Evolutionary conservation across 2,329 filamentous ascomycete species (phyloP).

Genomic region (Claviceps lovelessii): DNA sequence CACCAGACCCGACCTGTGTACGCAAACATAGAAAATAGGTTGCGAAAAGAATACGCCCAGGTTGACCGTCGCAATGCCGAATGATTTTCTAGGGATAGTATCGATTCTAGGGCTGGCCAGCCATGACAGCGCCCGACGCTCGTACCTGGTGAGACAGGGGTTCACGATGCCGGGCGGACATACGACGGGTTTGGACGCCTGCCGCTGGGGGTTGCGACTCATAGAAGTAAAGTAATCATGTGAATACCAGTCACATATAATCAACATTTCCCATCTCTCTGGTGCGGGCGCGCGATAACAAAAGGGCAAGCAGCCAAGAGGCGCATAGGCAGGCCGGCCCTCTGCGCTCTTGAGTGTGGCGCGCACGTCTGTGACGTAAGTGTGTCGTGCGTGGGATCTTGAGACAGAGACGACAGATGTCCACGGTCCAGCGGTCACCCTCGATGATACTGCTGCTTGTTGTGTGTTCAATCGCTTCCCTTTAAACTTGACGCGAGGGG

Average conservation of each 20-base stretch:
- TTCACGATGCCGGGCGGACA: background rate
- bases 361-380: conserved; percentile 2
- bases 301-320: background rate
- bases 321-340: background rate
- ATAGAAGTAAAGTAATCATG: no score
- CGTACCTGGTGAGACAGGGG: background rate
- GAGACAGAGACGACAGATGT: background rate
- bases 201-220: background rate
- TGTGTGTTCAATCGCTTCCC: background rate
- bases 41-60: no score
- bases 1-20: no score
- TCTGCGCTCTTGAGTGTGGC: background rate
- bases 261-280: background rate
- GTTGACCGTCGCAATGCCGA: no score
- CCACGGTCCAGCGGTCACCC: background rate
- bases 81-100: no score
- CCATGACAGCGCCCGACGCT: background rate
- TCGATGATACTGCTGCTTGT: no score
- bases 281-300: background rate
- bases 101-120: background rate
- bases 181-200: background rate
- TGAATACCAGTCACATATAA: background rate
- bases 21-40: no score
- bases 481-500: background rate
- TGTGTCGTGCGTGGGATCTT: background rate